Conservation (phyloP, 2,329 filamentous ascomycete genomes). For the Knoxdaviesia proteae region DNA sequence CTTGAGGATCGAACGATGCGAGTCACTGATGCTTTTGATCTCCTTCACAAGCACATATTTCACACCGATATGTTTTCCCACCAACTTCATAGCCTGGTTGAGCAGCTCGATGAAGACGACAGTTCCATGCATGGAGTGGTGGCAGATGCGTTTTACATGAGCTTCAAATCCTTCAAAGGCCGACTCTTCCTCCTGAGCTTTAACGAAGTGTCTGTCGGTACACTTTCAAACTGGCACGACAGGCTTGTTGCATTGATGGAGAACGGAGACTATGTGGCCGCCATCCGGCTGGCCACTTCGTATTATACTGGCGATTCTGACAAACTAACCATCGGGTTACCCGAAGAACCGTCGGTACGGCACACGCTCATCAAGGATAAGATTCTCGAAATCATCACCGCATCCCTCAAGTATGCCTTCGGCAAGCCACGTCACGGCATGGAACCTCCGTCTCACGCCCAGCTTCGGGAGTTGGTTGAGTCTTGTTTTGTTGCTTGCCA, state of each 20-base stretch:
- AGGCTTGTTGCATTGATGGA: constrained; percentile 86
- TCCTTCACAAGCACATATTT: constrained; percentile 81
- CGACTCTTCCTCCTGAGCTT: constrained; percentile 83
- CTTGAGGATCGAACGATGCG: constrained; percentile 76
- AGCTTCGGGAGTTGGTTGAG: constrained; percentile 56
- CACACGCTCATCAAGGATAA: constrained; percentile 75
- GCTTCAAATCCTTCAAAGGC: constrained; percentile 87
- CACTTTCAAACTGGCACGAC: constrained; percentile 93
- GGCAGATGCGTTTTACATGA: constrained; percentile 96
- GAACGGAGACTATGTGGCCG: constrained; percentile 82
- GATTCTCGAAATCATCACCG: constrained; percentile 78
- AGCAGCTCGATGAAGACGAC: constrained; percentile 61
- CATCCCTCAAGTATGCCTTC: constrained; percentile 80
- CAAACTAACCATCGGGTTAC: constrained; percentile 81
- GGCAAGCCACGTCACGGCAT: constrained; percentile 34
- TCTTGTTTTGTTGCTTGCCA: constrained; percentile 71
- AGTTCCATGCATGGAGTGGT: constrained; percentile 85
- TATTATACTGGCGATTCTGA: constrained; percentile 88
- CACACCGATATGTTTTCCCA: constrained; percentile 78
- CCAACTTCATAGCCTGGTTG: constrained; percentile 67
- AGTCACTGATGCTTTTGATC: constrained; percentile 85
- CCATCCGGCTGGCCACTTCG: constrained; percentile 73
- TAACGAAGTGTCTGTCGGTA: constrained; percentile 78
- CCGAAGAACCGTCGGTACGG: constrained; percentile 56
- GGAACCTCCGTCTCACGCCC: constrained; percentile 26